These are phyloP conservation scores for Amyloporia xantha DNA, from an alignment of 768 basidiomycete species.

Conservation along the genomic window DNA sequence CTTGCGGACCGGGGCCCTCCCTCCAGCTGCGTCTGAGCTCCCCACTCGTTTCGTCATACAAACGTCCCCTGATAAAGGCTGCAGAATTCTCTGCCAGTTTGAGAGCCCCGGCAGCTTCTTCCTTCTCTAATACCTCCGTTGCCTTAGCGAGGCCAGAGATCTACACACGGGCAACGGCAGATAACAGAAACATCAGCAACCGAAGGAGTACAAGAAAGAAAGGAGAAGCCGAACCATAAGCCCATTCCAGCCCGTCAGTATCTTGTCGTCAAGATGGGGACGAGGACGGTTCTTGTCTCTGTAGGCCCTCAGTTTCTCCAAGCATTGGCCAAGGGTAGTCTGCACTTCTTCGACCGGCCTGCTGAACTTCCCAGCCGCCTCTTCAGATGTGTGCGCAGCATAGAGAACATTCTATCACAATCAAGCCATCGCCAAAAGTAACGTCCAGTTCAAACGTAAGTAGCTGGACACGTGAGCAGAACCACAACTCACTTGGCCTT, in stretches of 20 bases:
- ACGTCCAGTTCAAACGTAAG: background rate
- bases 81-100: constrained; percentile 14
- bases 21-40: constrained; percentile 28
- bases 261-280: constrained; percentile 38
- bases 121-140: constrained; percentile 8
- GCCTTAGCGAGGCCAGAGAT: constrained; percentile 20
- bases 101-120: constrained; percentile 2
- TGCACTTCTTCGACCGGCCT: constrained; percentile 18
- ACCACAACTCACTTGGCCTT: constrained; percentile 14
- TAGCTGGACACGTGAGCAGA: background rate
- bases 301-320: constrained; percentile 21
- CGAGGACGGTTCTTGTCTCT: constrained; percentile 29
- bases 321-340: constrained; percentile 12
- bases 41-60: constrained; percentile 16
- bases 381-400: constrained; percentile 15
- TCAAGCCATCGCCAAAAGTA: background rate
- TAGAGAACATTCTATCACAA: constrained; percentile 19
- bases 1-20: constrained; percentile 30
- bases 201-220: constrained; percentile 11
- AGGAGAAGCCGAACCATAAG: constrained; percentile 30
- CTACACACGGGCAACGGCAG: constrained; percentile 5
- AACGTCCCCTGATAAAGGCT: constrained; percentile 11
- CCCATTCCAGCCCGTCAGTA: constrained; percentile 35
- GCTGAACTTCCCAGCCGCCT: constrained; percentile 15
- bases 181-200: background rate